Conservation (phyloP, 495 filamentous ascomycete species). For the Penicillium chermesinum region DNA sequence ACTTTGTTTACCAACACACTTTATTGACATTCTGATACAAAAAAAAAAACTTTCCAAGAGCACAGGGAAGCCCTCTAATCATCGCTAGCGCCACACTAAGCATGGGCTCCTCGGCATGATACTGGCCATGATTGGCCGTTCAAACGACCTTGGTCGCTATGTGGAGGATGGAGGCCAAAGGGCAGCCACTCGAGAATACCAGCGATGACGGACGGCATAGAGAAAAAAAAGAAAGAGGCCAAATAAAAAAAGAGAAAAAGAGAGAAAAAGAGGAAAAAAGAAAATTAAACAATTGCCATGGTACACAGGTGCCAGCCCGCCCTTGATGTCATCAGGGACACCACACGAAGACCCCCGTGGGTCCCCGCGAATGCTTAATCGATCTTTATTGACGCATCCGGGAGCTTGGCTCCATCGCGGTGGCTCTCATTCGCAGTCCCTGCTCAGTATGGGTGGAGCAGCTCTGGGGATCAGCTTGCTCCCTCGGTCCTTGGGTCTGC, state of each 20-base stretch:
- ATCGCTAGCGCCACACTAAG: too few species aligned
- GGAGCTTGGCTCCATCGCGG: constrained; percentile 11
- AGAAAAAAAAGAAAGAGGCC: neutral
- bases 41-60: too few species aligned
- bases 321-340: constrained; percentile 26
- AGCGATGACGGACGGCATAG: too few species aligned
- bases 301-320: neutral
- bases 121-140: neutral
- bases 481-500: constrained; percentile 4
- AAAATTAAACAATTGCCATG: neutral
- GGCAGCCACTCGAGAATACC: neutral
- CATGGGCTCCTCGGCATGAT: neutral
- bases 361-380: constrained; percentile 24
- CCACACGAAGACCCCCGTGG: constrained; percentile 10
- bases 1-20: too few species aligned
- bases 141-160: too few species aligned
- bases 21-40: too few species aligned
- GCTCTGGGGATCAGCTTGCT: constrained; percentile 3
- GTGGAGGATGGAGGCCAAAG: too few species aligned
- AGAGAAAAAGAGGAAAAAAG: neutral
- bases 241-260: neutral
- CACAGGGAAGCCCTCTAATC: too few species aligned
- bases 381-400: constrained; percentile 32
- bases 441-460: constrained; percentile 1
- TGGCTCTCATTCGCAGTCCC: neutral